These are phyloP conservation scores for Suillus fuscotomentosus DNA, from an alignment of 768 basidiomycete species.

Conservation along the genomic window DNA sequence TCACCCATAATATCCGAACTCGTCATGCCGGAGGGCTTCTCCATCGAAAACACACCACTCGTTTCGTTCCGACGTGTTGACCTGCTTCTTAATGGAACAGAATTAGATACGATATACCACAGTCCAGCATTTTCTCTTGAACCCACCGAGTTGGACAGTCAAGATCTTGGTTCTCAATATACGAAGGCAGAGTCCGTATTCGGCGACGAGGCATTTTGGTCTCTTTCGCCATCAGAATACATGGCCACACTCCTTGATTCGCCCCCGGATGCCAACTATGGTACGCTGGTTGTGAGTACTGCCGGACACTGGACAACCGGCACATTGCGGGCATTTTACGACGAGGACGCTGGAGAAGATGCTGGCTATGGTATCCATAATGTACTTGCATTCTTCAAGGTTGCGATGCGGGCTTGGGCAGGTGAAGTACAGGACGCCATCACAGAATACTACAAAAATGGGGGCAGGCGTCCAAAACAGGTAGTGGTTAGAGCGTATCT, in stretches of 20 bases:
- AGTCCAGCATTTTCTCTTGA: constrained; percentile 15
- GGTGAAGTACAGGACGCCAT: constrained; percentile 46
- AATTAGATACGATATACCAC: constrained; percentile 46
- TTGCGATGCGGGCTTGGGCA: constrained; percentile 59
- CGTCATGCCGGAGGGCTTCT: constrained; percentile 49
- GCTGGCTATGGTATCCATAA: constrained; percentile 50
- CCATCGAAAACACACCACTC: constrained; percentile 57
- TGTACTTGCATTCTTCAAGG: constrained; percentile 55
- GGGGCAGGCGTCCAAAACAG: constrained; percentile 33
- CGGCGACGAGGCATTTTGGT: constrained; percentile 56
- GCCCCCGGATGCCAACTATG: constrained; percentile 51
- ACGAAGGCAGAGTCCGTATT: constrained; percentile 44
- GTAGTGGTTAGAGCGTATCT: constrained; percentile 61
- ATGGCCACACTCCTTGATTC: constrained; percentile 44
- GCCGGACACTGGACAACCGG: constrained; percentile 71
- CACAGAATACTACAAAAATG: constrained; percentile 29
- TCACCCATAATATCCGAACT: constrained; percentile 39
- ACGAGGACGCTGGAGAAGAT: constrained; percentile 27
- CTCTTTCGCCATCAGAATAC: constrained; percentile 51
- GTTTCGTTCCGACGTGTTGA: constrained; percentile 67
- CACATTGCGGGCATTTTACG: constrained; percentile 42
- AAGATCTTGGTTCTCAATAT: constrained; percentile 17
- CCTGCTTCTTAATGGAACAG: constrained; percentile 48
- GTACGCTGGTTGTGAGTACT: constrained; percentile 61
- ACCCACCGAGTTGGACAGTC: constrained; percentile 14